phyloP scores from a whole-genome alignment of 1,284 basidiomycete genomes.

The Kalmanozyma brasiliensis region DNA sequence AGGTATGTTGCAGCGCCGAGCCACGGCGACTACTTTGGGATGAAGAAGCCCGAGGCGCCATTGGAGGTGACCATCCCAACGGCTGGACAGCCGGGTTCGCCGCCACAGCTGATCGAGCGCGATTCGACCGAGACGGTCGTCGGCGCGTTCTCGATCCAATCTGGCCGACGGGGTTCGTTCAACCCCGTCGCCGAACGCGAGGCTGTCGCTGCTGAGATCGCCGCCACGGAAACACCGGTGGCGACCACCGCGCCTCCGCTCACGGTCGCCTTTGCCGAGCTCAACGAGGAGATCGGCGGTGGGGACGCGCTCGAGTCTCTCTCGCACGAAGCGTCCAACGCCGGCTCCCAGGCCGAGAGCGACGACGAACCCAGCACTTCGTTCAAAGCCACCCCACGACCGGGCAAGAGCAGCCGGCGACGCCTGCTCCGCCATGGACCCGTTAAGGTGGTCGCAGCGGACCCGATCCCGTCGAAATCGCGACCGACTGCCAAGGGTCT shows the following conservation, averaged over 20 bases:
- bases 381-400: slow-evolving; percentile 4
- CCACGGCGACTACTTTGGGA: slow-evolving; percentile 43
- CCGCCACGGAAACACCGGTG: slow-evolving; percentile 13
- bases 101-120: slow-evolving; percentile 42
- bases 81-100: slow-evolving; percentile 17
- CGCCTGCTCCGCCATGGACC: slow-evolving; percentile 32
- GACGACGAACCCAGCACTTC: slow-evolving; percentile 17
- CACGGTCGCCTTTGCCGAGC: slow-evolving; percentile 3
- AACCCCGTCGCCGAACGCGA: slow-evolving; percentile 44
- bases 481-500: slow-evolving; percentile 23
- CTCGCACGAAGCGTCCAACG: slow-evolving; percentile 2
- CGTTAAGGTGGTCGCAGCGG: slow-evolving; percentile 38
- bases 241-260: not conserved
- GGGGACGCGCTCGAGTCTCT: slow-evolving; percentile 6
- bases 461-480: slow-evolving; percentile 29
- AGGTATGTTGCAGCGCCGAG: slow-evolving; percentile 42
- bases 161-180: slow-evolving; percentile 44
- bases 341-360: slow-evolving; percentile 20
- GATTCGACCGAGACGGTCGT: slow-evolving; percentile 51
- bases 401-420: slow-evolving; percentile 35
- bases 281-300: not conserved
- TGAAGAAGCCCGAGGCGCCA: slow-evolving; percentile 22
- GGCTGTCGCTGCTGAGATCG: slow-evolving; percentile 34
- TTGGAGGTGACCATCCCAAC: slow-evolving; percentile 32
- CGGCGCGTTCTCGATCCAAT: slow-evolving; percentile 43